Conservation (phyloP, 169 alveolate species). For the Toxoplasma gondii region DNA sequence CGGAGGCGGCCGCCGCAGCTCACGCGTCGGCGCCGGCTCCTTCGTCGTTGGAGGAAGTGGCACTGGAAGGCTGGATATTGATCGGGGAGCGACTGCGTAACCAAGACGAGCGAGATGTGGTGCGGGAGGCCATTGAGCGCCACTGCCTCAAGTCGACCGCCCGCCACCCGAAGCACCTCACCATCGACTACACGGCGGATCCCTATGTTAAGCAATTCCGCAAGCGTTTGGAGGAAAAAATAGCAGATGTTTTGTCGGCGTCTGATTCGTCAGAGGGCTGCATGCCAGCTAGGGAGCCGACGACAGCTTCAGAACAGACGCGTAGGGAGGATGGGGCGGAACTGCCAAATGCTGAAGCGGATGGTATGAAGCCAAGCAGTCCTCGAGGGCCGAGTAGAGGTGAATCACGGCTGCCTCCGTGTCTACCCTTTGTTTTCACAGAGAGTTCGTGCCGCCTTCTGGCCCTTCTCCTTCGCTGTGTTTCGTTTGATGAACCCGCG, state of each 20-base stretch:
- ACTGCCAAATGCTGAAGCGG: no score
- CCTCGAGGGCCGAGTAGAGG: neutral
- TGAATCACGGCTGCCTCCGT: constrained; percentile 57
- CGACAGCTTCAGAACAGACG: no score
- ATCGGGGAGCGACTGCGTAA: constrained; percentile 95
- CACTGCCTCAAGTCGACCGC: constrained; percentile 71
- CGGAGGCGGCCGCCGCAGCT: constrained; percentile 28
- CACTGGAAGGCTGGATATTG: constrained; percentile 91
- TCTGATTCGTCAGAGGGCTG: constrained; percentile 41
- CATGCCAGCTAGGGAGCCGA: constrained; percentile 44
- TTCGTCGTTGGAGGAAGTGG: constrained; percentile 74
- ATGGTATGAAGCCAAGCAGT: neutral
- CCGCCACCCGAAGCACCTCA: constrained; percentile 59
- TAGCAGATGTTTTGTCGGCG: constrained; percentile 46
- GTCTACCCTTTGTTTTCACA: constrained; percentile 72
- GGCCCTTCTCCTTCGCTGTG: constrained; percentile 91
- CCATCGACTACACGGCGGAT: constrained; percentile 73
- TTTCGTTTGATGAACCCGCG: constrained; percentile 94
- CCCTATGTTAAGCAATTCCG: constrained; percentile 67
- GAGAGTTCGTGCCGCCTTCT: constrained; percentile 81
- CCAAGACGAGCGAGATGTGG: constrained; percentile 84
- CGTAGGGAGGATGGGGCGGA: no score
- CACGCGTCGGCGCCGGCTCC: constrained; percentile 43
- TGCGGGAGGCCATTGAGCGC: constrained; percentile 66
- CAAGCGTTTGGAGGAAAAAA: constrained; percentile 64